A percentile compares a stretch with the other conserved stretches of the same genome.
phyloP scores from a whole-genome alignment of 2,329 filamentous ascomycete genomes.

The Escovopsis sp. region DNA sequence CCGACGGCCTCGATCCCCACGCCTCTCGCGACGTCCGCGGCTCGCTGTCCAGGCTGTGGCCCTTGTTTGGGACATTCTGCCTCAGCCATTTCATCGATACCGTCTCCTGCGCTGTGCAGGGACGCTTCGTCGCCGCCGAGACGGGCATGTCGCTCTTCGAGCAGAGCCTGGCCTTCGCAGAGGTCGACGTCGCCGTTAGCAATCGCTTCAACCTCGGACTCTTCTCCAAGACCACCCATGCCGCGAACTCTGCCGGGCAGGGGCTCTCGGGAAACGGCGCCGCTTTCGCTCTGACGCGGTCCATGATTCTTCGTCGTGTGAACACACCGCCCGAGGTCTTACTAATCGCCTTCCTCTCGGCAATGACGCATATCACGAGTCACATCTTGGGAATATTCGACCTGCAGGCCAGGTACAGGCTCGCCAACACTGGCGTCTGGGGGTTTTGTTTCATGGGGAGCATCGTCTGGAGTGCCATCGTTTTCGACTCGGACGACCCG shows the following conservation, averaged over 20 bases:
- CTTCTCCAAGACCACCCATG: slow-evolving; percentile 32
- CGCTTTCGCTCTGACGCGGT: slow-evolving; percentile 37
- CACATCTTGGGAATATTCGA: slow-evolving; percentile 70
- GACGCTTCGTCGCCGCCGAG: slow-evolving; percentile 63
- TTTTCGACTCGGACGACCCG: slow-evolving; percentile 45
- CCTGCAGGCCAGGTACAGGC: slow-evolving; percentile 61
- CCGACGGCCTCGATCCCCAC: slow-evolving; percentile 26
- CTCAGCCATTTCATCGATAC: slow-evolving; percentile 81
- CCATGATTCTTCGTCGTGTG: slow-evolving; percentile 59
- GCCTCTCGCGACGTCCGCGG: slow-evolving; percentile 45
- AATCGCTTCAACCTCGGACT: slow-evolving; percentile 60
- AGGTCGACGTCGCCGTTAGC: slow-evolving; percentile 78
- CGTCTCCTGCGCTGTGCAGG: slow-evolving; percentile 74
- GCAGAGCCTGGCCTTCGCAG: slow-evolving; percentile 87
- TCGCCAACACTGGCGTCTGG: slow-evolving; percentile 81
- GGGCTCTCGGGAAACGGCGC: slow-evolving; percentile 9
- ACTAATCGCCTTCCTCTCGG: slow-evolving; percentile 72
- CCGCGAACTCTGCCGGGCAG: slow-evolving; percentile 11
- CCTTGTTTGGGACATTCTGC: slow-evolving; percentile 53
- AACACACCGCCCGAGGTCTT: slow-evolving; percentile 86
- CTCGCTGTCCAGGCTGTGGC: slow-evolving; percentile 64
- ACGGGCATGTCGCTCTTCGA: slow-evolving; percentile 95
- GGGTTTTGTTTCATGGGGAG: slow-evolving; percentile 78
- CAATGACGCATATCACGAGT: slow-evolving; percentile 75
- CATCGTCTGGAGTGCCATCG: slow-evolving; percentile 60